Base-by-base conservation (phyloP, 2,329 filamentous ascomycete genomes). In the Geoglossum cookeanum region DNA sequence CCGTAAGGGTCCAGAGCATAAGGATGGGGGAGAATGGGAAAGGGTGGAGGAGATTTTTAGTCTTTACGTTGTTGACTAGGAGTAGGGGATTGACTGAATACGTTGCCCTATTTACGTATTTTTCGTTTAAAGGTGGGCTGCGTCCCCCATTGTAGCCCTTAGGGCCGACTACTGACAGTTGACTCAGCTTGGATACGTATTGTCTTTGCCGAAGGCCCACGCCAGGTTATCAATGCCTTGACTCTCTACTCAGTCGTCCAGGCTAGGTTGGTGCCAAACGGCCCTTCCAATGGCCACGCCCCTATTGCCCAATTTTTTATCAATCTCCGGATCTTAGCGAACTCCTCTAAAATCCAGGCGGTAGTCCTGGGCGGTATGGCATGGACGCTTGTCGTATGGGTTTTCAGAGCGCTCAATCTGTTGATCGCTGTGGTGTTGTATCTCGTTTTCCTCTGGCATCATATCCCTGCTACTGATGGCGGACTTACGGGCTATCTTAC, bases 31-130 rank as follows among this genome's bases (percentile, higher is more conserved):
- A 70, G 48, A 67, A 75, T 29, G 85, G 84, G 48, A 80, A 84
- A 63, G 92, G 92, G 35, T 98, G 84, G 80, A 84, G 83, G 64
- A 79, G 91, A 55, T 98, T 95, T 67, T 71, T 95, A n/a, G 88
- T 96, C 62, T 95, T 95, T 67, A 84, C 88, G 15, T 86, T 88
- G 65, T 73, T 96, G 67, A 95, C 90, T 11, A 92, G 91, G 71
- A 89, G 85, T 69, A 90, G 86, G 66, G 94, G 94, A 70, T 88
- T 89, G 17, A 83, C 83, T 58, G 88, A 95, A 68, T 95, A 95
- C 65, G 78, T 94, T 62, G 90, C 90, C 2, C 75, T 95, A 3
- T 95, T 95, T 68, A 85, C 88, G 32, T 95, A 94, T 68, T 95
- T 94, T 69, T 84, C 80, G 32, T 84, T 84, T 69, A 78, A 84